Evolutionary conservation across 345 rosid genomes (phyloP).

Genomic region (Cardiospermum halicacabum): DNA sequence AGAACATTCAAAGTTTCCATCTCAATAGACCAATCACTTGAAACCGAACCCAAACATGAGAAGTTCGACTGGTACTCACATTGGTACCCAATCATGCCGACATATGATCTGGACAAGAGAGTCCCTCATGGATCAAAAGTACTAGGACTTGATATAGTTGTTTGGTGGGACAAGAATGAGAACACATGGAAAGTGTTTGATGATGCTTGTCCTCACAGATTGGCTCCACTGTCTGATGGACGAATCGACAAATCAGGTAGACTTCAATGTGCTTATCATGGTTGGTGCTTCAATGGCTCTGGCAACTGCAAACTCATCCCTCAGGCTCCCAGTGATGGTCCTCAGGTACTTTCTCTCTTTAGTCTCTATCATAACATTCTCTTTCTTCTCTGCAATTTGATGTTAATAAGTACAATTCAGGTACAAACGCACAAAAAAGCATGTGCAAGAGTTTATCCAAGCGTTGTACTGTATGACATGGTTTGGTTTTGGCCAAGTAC

Average conservation of each 20-base stretch:
- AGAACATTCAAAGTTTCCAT: not conserved
- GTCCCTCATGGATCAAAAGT: not conserved
- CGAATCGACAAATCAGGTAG: conserved; percentile 43
- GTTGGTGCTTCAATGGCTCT: conserved; percentile 50
- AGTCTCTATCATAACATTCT: no score
- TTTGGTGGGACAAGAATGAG: not conserved
- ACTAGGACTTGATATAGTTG: not conserved
- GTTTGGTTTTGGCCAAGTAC: conserved; percentile 91
- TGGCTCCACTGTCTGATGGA: conserved; percentile 49
- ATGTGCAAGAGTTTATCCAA: conserved; percentile 68
- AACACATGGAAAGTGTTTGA: conserved; percentile 23
- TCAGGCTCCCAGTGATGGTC: conserved; percentile 43
- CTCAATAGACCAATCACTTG: not conserved
- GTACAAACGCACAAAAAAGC: conserved; percentile 72
- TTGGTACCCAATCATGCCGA: not conserved
- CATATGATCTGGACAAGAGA: not conserved
- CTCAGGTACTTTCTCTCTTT: conserved; percentile 42
- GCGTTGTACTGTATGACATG: conserved; percentile 62
- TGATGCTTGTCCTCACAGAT: conserved; percentile 46
- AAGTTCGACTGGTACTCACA: not conserved
- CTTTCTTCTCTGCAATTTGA: no score
- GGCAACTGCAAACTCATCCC: conserved; percentile 45
- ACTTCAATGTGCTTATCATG: conserved; percentile 44
- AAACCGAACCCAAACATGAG: not conserved
- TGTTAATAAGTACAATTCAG: no score